Evolutionary conservation across 2,329 filamentous ascomycete genomes (phyloP).

Genomic region (Botrytis deweyae): DNA sequence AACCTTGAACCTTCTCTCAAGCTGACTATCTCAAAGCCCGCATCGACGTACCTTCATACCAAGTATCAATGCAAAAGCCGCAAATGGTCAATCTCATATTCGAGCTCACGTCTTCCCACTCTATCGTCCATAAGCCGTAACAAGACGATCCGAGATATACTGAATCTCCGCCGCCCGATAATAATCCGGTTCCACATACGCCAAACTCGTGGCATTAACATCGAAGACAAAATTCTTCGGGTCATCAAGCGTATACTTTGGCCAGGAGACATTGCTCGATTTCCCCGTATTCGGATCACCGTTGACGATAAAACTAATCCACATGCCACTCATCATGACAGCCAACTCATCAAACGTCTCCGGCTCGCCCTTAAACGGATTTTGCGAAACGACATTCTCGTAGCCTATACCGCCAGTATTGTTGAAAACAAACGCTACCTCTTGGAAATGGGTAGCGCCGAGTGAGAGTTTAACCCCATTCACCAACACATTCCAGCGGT

Average conservation of each 20-base stretch:
- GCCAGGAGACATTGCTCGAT: slow-evolving; percentile 41
- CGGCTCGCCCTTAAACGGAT: slow-evolving; percentile 29
- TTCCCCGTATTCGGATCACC: slow-evolving; percentile 30
- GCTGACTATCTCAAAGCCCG: background rate
- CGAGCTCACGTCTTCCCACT: background rate
- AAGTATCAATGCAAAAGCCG: background rate
- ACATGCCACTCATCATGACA: slow-evolving; percentile 32
- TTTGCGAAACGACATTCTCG: slow-evolving; percentile 21
- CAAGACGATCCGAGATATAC: slow-evolving; percentile 19
- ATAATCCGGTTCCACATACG: slow-evolving; percentile 46
- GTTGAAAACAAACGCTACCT: slow-evolving; percentile 42
- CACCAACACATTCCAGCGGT: slow-evolving; percentile 59
- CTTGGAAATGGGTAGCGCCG: slow-evolving; percentile 54
- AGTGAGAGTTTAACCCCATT: slow-evolving; percentile 45
- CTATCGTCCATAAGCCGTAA: slow-evolving; percentile 1
- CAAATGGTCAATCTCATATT: background rate
- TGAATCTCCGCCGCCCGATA: slow-evolving; percentile 41
- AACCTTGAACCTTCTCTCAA: background rate
- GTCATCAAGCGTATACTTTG: slow-evolving; percentile 43
- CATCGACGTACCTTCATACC: background rate
- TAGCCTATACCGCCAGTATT: slow-evolving; percentile 36
- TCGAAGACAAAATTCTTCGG: slow-evolving; percentile 49
- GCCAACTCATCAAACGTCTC: slow-evolving; percentile 25
- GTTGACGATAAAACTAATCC: slow-evolving; percentile 31
- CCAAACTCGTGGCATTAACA: slow-evolving; percentile 43